phyloP scores from a whole-genome alignment of 2,329 filamentous ascomycete genomes.

The Apiospora pterosperma region DNA sequence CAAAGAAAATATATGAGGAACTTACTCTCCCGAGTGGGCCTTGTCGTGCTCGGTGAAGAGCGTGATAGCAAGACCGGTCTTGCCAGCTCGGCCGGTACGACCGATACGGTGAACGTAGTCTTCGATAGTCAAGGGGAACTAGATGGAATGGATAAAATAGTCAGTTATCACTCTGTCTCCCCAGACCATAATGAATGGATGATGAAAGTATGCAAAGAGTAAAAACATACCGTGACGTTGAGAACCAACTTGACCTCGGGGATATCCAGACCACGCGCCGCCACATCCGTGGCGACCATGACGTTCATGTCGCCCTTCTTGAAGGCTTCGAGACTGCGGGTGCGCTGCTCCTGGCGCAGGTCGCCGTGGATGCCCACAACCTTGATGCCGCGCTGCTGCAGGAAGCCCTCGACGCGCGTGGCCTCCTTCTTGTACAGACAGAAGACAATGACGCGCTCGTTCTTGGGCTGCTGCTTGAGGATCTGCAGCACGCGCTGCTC shows the following conservation, averaged over 20 bases:
- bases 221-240: slow-evolving; percentile 67
- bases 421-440: slow-evolving; percentile 99
- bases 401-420: slow-evolving; percentile 78
- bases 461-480: slow-evolving; percentile 44
- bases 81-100: slow-evolving; percentile 72
- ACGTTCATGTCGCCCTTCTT: slow-evolving; percentile 80
- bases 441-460: slow-evolving; percentile 84
- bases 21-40: slow-evolving; percentile 80
- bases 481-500: slow-evolving; percentile 75
- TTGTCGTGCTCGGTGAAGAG: slow-evolving; percentile 97
- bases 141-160: neutral
- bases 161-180: slow-evolving; percentile 54
- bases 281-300: slow-evolving; percentile 93
- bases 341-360: slow-evolving; percentile 79
- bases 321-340: slow-evolving; percentile 67
- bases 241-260: slow-evolving; percentile 67
- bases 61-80: slow-evolving; percentile 78
- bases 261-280: slow-evolving; percentile 66
- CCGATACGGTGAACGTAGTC: slow-evolving; percentile 76
- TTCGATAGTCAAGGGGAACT: slow-evolving; percentile 74
- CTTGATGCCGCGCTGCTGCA: slow-evolving; percentile 70
- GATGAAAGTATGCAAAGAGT: neutral
- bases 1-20: neutral
- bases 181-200: slow-evolving; percentile 44
- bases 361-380: slow-evolving; percentile 90